phyloP scores from a whole-genome alignment of 306 rosid genomes.

The Lotus japonicus region DNA sequence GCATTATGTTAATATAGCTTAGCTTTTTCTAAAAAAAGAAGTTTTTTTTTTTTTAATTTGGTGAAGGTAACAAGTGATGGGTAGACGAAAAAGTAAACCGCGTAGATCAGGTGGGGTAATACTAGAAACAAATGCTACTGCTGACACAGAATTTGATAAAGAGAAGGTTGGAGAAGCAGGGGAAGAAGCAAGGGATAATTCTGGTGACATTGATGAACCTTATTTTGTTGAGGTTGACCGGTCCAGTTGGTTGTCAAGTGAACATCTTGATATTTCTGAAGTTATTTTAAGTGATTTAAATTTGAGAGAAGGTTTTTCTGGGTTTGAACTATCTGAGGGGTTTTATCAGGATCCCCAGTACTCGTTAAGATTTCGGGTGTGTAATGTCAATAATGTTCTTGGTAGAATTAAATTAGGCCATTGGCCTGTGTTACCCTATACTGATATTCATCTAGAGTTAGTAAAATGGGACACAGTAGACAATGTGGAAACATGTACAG shows the following conservation, averaged over 20 bases:
- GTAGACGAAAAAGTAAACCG: slow-evolving; percentile 73
- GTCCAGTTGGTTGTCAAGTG: slow-evolving; percentile 45
- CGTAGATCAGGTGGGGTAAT: slow-evolving; percentile 53
- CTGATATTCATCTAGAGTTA: slow-evolving; percentile 62
- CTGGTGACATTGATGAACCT: slow-evolving; percentile 31
- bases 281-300: slow-evolving; percentile 54
- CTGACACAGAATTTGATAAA: slow-evolving; percentile 38
- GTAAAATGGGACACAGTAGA: slow-evolving; percentile 30
- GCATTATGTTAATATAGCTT: neutral
- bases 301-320: slow-evolving; percentile 46
- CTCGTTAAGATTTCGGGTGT: slow-evolving; percentile 57
- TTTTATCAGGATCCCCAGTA: slow-evolving; percentile 39
- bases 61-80: slow-evolving; percentile 43
- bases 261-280: slow-evolving; percentile 82
- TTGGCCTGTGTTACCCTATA: slow-evolving; percentile 74
- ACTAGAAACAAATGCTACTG: slow-evolving; percentile 27
- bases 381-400: slow-evolving; percentile 40
- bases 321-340: slow-evolving; percentile 37
- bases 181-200: slow-evolving; percentile 29
- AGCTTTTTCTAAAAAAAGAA: neutral
- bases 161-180: slow-evolving; percentile 26
- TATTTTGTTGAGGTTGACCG: slow-evolving; percentile 72
- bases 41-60: slow-evolving; percentile 3
- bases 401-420: slow-evolving; percentile 73
- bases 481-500: slow-evolving; percentile 33